Percentiles rank a stretch among this genome's conserved stretches.
phyloP scores from a whole-genome alignment of 2,329 filamentous ascomycete genomes.

The Claviceps quebecensis region DNA sequence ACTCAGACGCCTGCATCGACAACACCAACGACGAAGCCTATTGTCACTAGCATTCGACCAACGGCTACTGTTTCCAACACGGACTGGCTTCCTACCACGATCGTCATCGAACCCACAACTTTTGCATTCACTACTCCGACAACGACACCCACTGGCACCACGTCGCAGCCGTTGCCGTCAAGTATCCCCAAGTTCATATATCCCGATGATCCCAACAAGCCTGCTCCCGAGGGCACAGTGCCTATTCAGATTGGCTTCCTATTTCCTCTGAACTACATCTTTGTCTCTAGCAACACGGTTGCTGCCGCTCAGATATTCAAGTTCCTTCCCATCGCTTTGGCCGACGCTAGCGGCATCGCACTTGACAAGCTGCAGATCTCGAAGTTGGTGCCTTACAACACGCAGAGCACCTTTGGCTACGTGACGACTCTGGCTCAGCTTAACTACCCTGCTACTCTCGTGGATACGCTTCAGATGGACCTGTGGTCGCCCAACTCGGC shows the following conservation, averaged over 20 bases:
- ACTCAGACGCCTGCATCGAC: conserved; percentile 5
- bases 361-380: conserved; percentile 48
- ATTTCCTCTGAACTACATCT: conserved; percentile 68
- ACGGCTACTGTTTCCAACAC: conserved; percentile 30
- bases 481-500: conserved; percentile 57
- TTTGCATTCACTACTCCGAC: conserved; percentile 19
- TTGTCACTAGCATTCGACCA: conserved; percentile 26
- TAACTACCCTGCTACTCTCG: conserved; percentile 58
- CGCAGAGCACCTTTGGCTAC: conserved; percentile 52
- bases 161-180: conserved; percentile 43
- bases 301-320: conserved; percentile 77
- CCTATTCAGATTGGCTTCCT: conserved; percentile 77
- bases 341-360: conserved; percentile 45
- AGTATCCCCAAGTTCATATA: conserved; percentile 62
- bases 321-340: conserved; percentile 58
- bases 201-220: conserved; percentile 42
- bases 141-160: conserved; percentile 24
- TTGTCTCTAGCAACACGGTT: conserved; percentile 56
- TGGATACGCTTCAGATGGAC: conserved; percentile 53
- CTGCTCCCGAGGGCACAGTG: conserved; percentile 48
- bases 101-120: conserved; percentile 38
- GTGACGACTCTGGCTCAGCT: conserved; percentile 60
- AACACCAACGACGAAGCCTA: conserved; percentile 5
- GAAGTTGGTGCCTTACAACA: conserved; percentile 65
- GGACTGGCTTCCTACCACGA: conserved; percentile 44